Percentiles rank a stretch among this genome's conserved stretches.
Evolutionary conservation across 225 moss, liverwort and hornwort species (phyloP).

Genomic region (Ulota crispa): DNA sequence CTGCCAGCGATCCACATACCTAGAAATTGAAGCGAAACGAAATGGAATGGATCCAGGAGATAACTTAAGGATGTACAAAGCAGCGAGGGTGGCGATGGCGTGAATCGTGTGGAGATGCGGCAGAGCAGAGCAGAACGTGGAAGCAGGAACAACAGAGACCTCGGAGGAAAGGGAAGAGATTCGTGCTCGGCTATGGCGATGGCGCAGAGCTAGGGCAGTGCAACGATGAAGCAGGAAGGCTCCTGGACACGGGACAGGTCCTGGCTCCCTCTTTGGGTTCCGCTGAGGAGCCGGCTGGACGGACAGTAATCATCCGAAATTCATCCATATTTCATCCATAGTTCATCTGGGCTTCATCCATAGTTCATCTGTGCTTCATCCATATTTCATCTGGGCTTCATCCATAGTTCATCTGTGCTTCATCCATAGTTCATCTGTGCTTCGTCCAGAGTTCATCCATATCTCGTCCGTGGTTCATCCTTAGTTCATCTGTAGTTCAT

Average conservation of each 20-base stretch:
- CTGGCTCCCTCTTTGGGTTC: too few species aligned
- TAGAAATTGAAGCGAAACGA: background rate
- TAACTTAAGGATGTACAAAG: background rate
- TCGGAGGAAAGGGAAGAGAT: background rate
- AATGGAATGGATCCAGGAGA: background rate
- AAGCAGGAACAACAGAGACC: background rate
- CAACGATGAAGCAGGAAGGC: background rate
- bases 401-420: too few species aligned
- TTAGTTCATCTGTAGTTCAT: too few species aligned
- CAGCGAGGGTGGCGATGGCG: background rate
- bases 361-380: too few species aligned
- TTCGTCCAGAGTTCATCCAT: too few species aligned
- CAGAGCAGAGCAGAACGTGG: background rate
- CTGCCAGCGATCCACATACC: background rate
- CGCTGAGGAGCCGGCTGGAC: too few species aligned
- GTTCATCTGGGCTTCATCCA: too few species aligned
- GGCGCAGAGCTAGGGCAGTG: background rate
- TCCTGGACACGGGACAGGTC: background rate
- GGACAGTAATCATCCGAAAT: too few species aligned
- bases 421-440: too few species aligned
- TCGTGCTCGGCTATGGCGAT: constrained; percentile 7
- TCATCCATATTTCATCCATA: too few species aligned
- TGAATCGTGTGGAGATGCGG: background rate
- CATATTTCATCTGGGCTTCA: too few species aligned
- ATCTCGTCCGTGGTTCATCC: too few species aligned